A percentile compares a stretch with the other conserved stretches of the same genome.
Evolutionary conservation across 192 early-diverging fungal genomes (phyloP).

Genomic region (Rhizophagus clarus): DNA sequence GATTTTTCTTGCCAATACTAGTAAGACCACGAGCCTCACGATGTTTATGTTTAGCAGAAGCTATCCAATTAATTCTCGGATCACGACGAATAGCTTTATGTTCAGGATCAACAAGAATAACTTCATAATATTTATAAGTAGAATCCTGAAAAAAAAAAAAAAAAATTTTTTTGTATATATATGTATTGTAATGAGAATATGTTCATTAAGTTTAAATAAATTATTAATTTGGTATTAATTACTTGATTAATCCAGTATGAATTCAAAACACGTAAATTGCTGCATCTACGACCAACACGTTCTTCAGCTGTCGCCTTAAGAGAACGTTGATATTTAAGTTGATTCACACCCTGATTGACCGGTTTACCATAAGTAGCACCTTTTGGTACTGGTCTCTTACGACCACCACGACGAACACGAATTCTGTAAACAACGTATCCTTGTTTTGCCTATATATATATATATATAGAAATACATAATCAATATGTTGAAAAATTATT

Average conservation of each 20-base stretch:
- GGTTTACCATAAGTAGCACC: conserved; percentile 99
- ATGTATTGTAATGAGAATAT: not conserved
- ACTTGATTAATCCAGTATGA: conserved; percentile 99
- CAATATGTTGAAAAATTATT: not conserved
- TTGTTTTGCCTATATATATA: conserved; percentile 83
- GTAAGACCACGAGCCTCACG: conserved; percentile 98
- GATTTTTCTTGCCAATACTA: conserved; percentile 94
- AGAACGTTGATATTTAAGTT: conserved; percentile 98
- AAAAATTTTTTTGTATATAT: not conserved
- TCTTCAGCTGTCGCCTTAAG: conserved; percentile 94
- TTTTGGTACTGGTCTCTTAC: conserved; percentile 97
- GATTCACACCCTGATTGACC: conserved; percentile 94
- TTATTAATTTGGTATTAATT: not conserved
- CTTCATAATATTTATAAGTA: conserved; percentile 99
- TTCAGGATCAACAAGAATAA: conserved; percentile 95
- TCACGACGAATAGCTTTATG: conserved; percentile 99
- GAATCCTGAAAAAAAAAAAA: conserved; percentile 61
- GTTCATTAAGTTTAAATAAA: not conserved
- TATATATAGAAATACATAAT: not conserved
- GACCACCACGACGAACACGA: conserved; percentile 97
- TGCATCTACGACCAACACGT: conserved; percentile 96
- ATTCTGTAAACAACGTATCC: conserved; percentile 99
- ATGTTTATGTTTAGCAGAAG: conserved; percentile 97
- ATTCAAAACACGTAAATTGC: conserved; percentile 98
- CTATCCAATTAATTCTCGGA: conserved; percentile 99